Percentiles rank a stretch among this genome's conserved stretches.
Conservation (phyloP, 768 basidiomycete genomes). For the Mycena galericulata region DNA sequence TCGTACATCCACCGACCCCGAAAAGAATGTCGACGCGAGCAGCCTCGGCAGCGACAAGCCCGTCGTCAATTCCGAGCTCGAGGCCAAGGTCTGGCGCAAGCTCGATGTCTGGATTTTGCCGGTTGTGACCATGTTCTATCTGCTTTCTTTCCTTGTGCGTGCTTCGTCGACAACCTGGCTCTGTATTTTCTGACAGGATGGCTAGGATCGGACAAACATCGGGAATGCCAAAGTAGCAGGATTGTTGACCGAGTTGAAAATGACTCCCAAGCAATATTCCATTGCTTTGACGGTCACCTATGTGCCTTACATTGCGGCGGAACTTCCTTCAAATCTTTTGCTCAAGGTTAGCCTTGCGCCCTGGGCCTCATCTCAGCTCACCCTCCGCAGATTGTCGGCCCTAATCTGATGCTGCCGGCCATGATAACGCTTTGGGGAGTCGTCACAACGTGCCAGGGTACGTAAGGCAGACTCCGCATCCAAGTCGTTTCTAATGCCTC, state of each 20-base stretch:
- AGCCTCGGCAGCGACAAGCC: conserved; percentile 39
- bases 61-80: conserved; percentile 47
- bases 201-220: conserved; percentile 65
- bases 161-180: neutral
- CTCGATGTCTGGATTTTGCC: conserved; percentile 62
- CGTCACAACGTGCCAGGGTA: conserved; percentile 72
- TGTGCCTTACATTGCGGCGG: conserved; percentile 67
- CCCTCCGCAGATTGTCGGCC: conserved; percentile 57
- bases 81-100: conserved; percentile 60
- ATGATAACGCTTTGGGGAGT: conserved; percentile 79
- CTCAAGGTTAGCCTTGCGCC: conserved; percentile 55
- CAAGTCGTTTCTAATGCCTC: neutral
- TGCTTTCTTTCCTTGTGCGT: conserved; percentile 66
- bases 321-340: conserved; percentile 71
- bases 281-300: conserved; percentile 62
- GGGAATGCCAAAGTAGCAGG: conserved; percentile 74
- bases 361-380: conserved; percentile 15
- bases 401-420: conserved; percentile 68
- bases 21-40: conserved; percentile 43
- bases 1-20: conserved; percentile 41
- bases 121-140: conserved; percentile 61
- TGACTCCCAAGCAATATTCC: conserved; percentile 63
- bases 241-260: conserved; percentile 63
- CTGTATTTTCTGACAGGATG: neutral
- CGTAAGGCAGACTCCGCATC: neutral